Percentiles rank a stretch among this genome's conserved stretches.
Evolutionary conservation across 1,284 basidiomycete genomes (phyloP).

Genomic region (Spongispora temasekensis): DNA sequence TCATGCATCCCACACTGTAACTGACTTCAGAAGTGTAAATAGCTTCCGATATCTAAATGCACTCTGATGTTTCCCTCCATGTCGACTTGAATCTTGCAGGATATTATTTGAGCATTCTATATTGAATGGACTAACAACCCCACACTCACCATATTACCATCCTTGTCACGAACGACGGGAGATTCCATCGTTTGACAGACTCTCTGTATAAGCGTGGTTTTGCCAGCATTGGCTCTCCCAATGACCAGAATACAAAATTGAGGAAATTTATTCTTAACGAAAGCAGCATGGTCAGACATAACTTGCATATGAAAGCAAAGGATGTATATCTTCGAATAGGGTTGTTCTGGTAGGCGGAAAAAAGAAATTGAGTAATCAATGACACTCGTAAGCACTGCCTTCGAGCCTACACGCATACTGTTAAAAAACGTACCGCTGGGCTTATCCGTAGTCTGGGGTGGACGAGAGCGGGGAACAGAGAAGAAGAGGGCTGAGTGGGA

Average conservation of each 20-base stretch:
- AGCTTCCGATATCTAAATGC: neutral
- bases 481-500: no score
- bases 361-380: no score
- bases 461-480: no score
- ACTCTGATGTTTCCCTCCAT: neutral
- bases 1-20: conserved; percentile 34
- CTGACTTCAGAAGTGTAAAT: neutral
- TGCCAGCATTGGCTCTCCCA: conserved; percentile 10
- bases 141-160: neutral
- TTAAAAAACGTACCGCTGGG: no score
- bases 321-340: no score
- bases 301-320: no score
- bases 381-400: no score
- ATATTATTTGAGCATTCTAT: no score
- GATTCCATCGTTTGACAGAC: conserved; percentile 13
- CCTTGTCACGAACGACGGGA: conserved; percentile 6
- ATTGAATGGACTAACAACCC: no score
- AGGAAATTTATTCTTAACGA: neutral
- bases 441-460: no score
- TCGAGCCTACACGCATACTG: no score
- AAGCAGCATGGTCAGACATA: neutral
- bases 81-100: neutral
- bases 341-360: no score
- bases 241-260: neutral
- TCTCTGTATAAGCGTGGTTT: conserved; percentile 17